Conservation (phyloP, 73 alveolate genomes). For the Paramecium primaurelia region DNA sequence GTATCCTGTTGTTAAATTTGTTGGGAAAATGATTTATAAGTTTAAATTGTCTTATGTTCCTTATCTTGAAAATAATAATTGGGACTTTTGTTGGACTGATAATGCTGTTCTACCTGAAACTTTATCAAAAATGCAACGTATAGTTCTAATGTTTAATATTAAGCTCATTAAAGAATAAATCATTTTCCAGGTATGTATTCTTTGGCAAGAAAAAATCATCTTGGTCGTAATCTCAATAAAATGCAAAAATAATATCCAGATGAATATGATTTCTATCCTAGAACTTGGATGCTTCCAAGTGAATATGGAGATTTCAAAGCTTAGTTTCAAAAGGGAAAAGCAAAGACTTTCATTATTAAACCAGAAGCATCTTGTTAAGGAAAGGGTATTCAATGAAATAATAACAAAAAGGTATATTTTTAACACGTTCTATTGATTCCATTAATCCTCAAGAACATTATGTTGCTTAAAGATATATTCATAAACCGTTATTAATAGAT, state of each 20-base stretch:
- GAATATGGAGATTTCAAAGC: constrained; percentile 75
- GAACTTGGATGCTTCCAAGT: constrained; percentile 85
- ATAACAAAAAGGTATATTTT: constrained; percentile 64
- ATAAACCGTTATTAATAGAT: constrained; percentile 87
- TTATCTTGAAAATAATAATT: constrained; percentile 64
- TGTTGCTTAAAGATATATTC: constrained; percentile 86
- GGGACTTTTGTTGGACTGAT: constrained; percentile 72
- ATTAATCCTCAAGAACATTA: constrained; percentile 71
- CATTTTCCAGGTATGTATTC: constrained; percentile 87
- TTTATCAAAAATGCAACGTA: constrained; percentile 69
- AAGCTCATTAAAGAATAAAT: constrained; percentile 74
- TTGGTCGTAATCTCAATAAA: constrained; percentile 74
- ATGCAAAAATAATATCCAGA: constrained; percentile 75
- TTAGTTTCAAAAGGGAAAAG: constrained; percentile 62
- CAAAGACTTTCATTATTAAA: constrained; percentile 73
- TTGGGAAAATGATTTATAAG: constrained; percentile 46
- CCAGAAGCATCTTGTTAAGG: constrained; percentile 88
- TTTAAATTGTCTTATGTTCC: constrained; percentile 49
- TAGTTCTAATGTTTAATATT: not conserved
- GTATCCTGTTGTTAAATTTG: constrained; percentile 61
- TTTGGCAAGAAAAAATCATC: constrained; percentile 77
- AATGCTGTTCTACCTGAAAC: constrained; percentile 64
- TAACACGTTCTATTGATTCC: constrained; percentile 70
- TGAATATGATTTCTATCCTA: constrained; percentile 81
- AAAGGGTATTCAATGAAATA: constrained; percentile 35